A percentile compares a stretch with the other conserved stretches of the same genome.
Evolutionary conservation across 2,329 filamentous ascomycete species (phyloP).

Genomic region (Mycosphaerella sp.): DNA sequence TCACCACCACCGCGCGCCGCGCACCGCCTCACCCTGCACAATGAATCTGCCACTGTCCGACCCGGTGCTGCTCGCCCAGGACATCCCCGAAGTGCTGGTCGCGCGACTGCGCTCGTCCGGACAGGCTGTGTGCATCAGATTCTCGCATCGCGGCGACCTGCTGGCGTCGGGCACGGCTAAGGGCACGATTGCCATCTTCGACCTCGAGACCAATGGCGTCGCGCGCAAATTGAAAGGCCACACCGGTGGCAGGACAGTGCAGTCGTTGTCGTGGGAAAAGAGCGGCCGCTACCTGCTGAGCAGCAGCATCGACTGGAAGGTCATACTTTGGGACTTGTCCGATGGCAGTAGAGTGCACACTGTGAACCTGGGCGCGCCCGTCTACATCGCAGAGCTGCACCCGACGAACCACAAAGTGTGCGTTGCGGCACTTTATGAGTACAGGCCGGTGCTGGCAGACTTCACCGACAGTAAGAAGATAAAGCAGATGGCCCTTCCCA

Average conservation of each 20-base stretch:
- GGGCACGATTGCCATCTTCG: constrained; percentile 91
- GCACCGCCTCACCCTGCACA: not conserved
- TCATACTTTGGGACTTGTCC: constrained; percentile 87
- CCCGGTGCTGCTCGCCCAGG: constrained; percentile 65
- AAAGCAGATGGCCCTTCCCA: constrained; percentile 67
- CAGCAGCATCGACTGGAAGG: constrained; percentile 93
- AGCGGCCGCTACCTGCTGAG: constrained; percentile 88
- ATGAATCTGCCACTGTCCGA: constrained; percentile 70
- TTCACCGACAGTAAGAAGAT: constrained; percentile 44
- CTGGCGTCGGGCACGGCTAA: constrained; percentile 86
- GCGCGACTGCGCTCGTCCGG: constrained; percentile 69
- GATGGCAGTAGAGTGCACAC: constrained; percentile 67
- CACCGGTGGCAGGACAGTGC: constrained; percentile 69
- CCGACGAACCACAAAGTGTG: constrained; percentile 81
- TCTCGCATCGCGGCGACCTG: constrained; percentile 91
- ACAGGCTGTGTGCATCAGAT: constrained; percentile 64
- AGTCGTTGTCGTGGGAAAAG: constrained; percentile 90
- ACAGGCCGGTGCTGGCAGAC: constrained; percentile 83
- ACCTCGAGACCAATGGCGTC: constrained; percentile 94
- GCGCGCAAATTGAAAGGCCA: constrained; percentile 91
- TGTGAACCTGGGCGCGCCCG: constrained; percentile 83
- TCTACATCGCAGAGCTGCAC: constrained; percentile 94
- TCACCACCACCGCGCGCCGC: not conserved
- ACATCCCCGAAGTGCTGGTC: constrained; percentile 85
- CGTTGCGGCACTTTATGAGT: constrained; percentile 88